These are phyloP conservation scores for Botrytis hyacinthi DNA, from an alignment of 2,329 filamentous ascomycete species.

Conservation along the genomic window DNA sequence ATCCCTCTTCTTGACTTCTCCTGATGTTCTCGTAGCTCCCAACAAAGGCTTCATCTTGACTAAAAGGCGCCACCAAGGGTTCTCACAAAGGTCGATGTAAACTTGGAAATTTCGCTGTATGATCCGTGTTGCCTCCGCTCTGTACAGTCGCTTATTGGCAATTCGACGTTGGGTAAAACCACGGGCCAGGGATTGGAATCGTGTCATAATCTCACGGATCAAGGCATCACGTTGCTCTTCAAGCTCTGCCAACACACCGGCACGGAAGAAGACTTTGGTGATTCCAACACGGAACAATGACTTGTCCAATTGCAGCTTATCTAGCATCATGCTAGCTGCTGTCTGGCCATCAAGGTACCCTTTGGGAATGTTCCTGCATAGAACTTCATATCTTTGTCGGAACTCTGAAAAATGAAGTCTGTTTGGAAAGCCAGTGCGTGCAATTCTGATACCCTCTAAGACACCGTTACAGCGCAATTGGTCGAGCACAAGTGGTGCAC, in stretches of 20 bases:
- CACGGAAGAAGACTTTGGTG: slow-evolving; percentile 97
- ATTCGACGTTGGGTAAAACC: slow-evolving; percentile 86
- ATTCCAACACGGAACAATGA: slow-evolving; percentile 89
- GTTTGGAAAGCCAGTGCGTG: slow-evolving; percentile 94
- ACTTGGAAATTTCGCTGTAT: slow-evolving; percentile 93
- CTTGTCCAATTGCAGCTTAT: slow-evolving; percentile 81
- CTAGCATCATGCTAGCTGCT: slow-evolving; percentile 80
- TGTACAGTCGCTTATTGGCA: slow-evolving; percentile 89
- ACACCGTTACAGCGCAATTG: slow-evolving; percentile 99
- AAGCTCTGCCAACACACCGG: slow-evolving; percentile 90
- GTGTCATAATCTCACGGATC: slow-evolving; percentile 89
- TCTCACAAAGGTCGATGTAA: slow-evolving; percentile 84
- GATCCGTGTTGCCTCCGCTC: slow-evolving; percentile 89
- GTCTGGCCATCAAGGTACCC: slow-evolving; percentile 89
- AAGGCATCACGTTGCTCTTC: slow-evolving; percentile 93
- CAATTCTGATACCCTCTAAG: slow-evolving; percentile 96
- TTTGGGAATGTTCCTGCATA: slow-evolving; percentile 84
- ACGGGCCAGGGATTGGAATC: slow-evolving; percentile 87
- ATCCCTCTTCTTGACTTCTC: slow-evolving; percentile 92
- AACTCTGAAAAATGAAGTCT: slow-evolving; percentile 90
- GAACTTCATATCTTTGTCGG: slow-evolving; percentile 90
- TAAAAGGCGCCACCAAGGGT: slow-evolving; percentile 96
- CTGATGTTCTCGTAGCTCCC: slow-evolving; percentile 85
- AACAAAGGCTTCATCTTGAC: slow-evolving; percentile 93
- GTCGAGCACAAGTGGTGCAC: slow-evolving; percentile 87